phyloP scores from a whole-genome alignment of 257 asterid species.

The Gentiana straminea region DNA sequence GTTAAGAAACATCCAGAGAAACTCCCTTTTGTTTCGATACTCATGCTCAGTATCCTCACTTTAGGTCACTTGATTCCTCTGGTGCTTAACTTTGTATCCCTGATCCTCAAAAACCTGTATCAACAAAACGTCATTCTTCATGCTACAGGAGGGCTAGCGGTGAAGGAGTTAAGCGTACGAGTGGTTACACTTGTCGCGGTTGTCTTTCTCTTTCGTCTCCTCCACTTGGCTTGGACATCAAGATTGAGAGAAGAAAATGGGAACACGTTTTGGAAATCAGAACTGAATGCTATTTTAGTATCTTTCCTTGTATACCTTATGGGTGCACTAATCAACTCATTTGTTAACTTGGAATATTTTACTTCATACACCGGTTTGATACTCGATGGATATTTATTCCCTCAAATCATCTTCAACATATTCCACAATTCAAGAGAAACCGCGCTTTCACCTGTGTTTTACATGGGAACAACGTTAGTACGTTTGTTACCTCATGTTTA shows the following conservation, averaged over 20 bases:
- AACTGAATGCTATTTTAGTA: slow-evolving; percentile 18
- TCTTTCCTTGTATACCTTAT: slow-evolving; percentile 23
- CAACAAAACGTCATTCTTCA: slow-evolving; percentile 9
- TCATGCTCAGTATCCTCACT: slow-evolving; percentile 44
- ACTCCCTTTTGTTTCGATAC: slow-evolving; percentile 31
- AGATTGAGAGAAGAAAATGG: slow-evolving; percentile 13
- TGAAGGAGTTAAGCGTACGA: slow-evolving; percentile 48
- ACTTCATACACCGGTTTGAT: slow-evolving; percentile 47
- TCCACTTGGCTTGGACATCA: slow-evolving; percentile 51
- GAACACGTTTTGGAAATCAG: slow-evolving; percentile 16
- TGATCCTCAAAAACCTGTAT: slow-evolving; percentile 16
- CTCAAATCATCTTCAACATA: slow-evolving; percentile 44
- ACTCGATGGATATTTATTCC: slow-evolving; percentile 58
- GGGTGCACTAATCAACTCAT: slow-evolving; percentile 30
- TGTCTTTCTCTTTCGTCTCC: slow-evolving; percentile 36
- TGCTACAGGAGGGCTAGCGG: slow-evolving; percentile 42
- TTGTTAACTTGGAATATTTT: slow-evolving; percentile 26
- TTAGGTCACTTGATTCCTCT: slow-evolving; percentile 55
- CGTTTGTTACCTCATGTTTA: slow-evolving; percentile 60
- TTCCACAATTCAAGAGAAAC: slow-evolving; percentile 25
- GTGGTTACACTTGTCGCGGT: slow-evolving; percentile 44
- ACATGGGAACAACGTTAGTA: slow-evolving; percentile 42
- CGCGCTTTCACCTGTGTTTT: slow-evolving; percentile 30
- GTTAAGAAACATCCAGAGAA: slow-evolving; percentile 37
- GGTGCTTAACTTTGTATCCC: slow-evolving; percentile 48